Conservation (phyloP, 345 rosid genomes). For the Heritiera fomes region DNA sequence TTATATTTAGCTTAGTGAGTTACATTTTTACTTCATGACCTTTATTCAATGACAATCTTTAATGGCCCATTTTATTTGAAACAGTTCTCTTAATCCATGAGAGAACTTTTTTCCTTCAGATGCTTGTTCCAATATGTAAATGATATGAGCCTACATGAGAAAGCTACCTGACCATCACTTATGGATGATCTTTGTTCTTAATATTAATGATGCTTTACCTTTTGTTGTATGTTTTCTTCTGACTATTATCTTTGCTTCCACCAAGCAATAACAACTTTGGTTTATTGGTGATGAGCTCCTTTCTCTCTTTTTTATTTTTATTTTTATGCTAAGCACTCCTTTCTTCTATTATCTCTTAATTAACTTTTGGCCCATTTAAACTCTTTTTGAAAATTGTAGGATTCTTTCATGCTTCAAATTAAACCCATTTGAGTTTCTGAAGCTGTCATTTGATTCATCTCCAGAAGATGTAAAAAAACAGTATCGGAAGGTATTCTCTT, state of each 20-base stretch:
- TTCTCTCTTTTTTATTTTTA: too few species aligned
- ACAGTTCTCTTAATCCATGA: background rate
- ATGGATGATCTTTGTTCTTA: background rate
- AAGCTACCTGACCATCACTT: background rate
- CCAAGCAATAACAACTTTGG: background rate
- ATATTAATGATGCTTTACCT: background rate
- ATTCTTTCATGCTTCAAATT: constrained; percentile 97
- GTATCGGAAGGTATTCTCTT: constrained; percentile 78
- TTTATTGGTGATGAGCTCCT: constrained; percentile 2
- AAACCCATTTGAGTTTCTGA: constrained; percentile 88
- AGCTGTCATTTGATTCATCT: constrained; percentile 70
- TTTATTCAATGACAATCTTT: background rate
- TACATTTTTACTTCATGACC: background rate
- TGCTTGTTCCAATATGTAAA: background rate
- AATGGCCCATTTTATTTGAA: background rate
- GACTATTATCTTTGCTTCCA: background rate
- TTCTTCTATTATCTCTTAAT: constrained; percentile 3
- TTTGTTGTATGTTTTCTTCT: background rate
- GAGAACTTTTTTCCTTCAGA: background rate
- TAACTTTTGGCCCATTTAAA: background rate
- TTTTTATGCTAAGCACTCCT: background rate
- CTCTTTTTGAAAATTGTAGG: constrained; percentile 40
- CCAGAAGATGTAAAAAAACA: constrained; percentile 78
- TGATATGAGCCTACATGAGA: background rate
- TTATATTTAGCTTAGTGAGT: background rate